Base-by-base conservation (phyloP, 2,329 filamentous ascomycete species). In the Daldinia eschscholtzii region DNA sequence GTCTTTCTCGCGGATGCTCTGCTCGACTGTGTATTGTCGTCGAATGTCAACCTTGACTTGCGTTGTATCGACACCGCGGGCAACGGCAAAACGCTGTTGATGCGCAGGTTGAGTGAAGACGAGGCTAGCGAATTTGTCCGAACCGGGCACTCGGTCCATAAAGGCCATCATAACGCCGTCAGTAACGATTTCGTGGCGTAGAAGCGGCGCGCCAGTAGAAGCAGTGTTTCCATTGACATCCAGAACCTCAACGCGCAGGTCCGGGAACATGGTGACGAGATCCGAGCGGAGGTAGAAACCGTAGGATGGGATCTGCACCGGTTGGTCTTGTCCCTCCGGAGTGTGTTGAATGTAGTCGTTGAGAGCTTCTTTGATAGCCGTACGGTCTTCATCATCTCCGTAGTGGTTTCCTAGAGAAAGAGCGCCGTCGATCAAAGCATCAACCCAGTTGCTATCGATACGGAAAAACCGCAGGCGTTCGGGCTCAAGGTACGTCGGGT, bases 401-500 rank as follows among this genome's bases (percentile, higher is more conserved):
- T 77, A 39, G 58, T 84, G 80, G 70, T 84, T 84, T 0, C 71
- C 83, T 1, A 82, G 59, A 10, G 75, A 79, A 0, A 85, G 73
- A 0, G 80, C 83, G 0, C 83, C 83, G 62, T 85, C 83, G 1
- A 85, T 64, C 3, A 85, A 57, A 6, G 77, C 78, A 50, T 83
- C 80, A 0, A 50, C 68, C 84, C 83, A 86, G 58, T 78, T 78
- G 0, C 63, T 26, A 59, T 86, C 84, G 10, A 86, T 81, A 39
- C 77, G 64, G 74, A 86, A 86, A 75, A 84, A 83, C 0, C 82
- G 77, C 0, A 86, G 57, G 9, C 63, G 77, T 66, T 86, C 84
- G 4, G 39, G 48, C 0, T 73, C 78, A 0, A 85, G 71, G 39
- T 79, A 70, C 0, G 65, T 72, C 0, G 81, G 78, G 26, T 85